Base-by-base conservation (phyloP, 495 filamentous ascomycete species). In the Pyrenula aspistea region DNA sequence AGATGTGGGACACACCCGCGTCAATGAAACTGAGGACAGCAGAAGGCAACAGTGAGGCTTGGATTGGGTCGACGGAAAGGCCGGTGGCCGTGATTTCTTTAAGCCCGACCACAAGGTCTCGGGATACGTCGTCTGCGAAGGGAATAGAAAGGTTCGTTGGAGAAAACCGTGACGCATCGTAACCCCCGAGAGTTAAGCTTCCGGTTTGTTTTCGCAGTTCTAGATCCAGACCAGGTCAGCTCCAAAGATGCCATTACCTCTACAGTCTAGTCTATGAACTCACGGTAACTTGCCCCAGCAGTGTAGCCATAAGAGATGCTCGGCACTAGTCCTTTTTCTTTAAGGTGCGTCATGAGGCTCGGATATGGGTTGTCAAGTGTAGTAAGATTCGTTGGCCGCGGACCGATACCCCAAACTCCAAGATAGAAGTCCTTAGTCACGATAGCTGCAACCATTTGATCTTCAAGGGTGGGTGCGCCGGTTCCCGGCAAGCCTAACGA, bases 181-280 rank as follows among this genome's bases (percentile, higher is more conserved):
- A 83, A 1, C 80, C 80, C n/a, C 79, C 80, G 21, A 83, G 71
- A 15, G 81, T 81, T 3, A 83, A 64, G 51, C 73, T 75, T 19
- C 68, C 74, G 2, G 76, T 73, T 25, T 72, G 68, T 51, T 76
- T 74, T 12, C 77, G 62, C n/a, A n/a, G n/a, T n/a, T n/a, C n/a
- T n/a, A n/a, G n/a, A n/a, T n/a, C n/a, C n/a, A n/a, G 76, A 72
- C 31, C 71, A 67, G 50, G 75, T 75, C 12, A 77, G 62, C 31
- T 42, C 31, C 15, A 15, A 4, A 8, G 4, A 4, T 8, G 31
- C 15, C 8, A 15, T 42, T 42, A 42, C 4, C 15, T n/a, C n/a
- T n/a, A n/a, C n/a, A n/a, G n/a, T n/a, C n/a, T n/a, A n/a, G n/a
- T n/a, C n/a, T n/a, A n/a, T n/a, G n/a, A n/a, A n/a, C n/a, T n/a